phyloP scores from a whole-genome alignment of 2,329 filamentous ascomycete species.

The Ramularia endophylla region DNA sequence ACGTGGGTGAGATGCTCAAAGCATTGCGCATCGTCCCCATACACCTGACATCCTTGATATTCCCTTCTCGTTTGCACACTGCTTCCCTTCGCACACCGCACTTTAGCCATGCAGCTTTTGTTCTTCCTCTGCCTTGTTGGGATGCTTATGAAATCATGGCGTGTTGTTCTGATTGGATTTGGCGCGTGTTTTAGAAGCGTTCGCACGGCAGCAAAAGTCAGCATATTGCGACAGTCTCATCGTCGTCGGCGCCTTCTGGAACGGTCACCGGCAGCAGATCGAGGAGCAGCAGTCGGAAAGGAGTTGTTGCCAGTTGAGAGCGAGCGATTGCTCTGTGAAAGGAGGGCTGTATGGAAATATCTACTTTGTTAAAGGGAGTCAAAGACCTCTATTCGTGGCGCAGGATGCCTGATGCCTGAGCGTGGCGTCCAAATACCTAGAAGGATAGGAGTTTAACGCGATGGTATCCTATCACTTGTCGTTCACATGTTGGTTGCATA shows the following conservation, averaged over 20 bases:
- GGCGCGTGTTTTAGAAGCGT: slow-evolving; percentile 19
- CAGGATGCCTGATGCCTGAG: slow-evolving; percentile 6
- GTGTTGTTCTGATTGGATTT: slow-evolving; percentile 20
- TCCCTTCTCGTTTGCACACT: slow-evolving; percentile 14
- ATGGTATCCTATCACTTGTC: slow-evolving; percentile 13
- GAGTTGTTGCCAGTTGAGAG: slow-evolving; percentile 12
- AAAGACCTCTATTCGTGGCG: slow-evolving; percentile 1
- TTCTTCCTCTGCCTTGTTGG: slow-evolving; percentile 6
- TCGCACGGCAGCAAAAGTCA: slow-evolving; percentile 19
- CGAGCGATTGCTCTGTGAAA: slow-evolving; percentile 1
- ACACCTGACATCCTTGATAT: slow-evolving; percentile 12
- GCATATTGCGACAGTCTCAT: slow-evolving; percentile 10
- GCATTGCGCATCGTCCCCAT: slow-evolving; percentile 16
- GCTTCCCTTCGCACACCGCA: slow-evolving; percentile 11
- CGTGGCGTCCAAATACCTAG: slow-evolving; percentile 20
- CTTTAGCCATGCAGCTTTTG: not conserved
- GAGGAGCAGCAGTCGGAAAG: slow-evolving; percentile 16
- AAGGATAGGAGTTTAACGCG: slow-evolving; percentile 16
- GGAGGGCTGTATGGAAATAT: slow-evolving; percentile 3
- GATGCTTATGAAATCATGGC: slow-evolving; percentile 13
- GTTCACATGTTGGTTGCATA: too few species aligned
- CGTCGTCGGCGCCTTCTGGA: slow-evolving; percentile 8
- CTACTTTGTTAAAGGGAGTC: slow-evolving; percentile 9
- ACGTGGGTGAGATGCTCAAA: slow-evolving; percentile 28
- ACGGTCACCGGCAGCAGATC: slow-evolving; percentile 13